These are phyloP conservation scores for Nadsonia fulvescens DNA, from an alignment of 805 yeast genomes.

Conservation along the genomic window DNA sequence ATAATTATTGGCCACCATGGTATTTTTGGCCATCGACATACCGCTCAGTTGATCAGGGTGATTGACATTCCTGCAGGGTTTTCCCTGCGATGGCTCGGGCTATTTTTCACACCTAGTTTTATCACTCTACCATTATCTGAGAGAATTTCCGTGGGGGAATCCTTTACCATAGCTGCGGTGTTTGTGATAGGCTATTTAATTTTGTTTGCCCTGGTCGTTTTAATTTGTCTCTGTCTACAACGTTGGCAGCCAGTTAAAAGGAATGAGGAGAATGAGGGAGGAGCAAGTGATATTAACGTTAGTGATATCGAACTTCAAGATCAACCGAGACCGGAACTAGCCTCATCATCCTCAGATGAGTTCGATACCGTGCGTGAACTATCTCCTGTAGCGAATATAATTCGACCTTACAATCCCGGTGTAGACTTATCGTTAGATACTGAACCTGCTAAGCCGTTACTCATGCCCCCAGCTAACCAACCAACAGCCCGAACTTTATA, in stretches of 20 bases:
- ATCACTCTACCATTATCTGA: constrained; percentile 3
- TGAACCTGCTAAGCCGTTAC: background rate
- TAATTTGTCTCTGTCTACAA: constrained; percentile 1
- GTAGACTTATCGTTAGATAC: background rate
- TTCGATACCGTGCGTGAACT: background rate
- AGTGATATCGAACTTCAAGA: background rate
- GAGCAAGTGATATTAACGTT: constrained; percentile 1
- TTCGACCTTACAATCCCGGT: background rate
- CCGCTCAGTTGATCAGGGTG: constrained; percentile 1
- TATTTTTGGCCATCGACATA: constrained; percentile 1
- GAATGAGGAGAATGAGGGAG: constrained; percentile 1
- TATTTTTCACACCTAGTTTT: constrained; percentile 3
- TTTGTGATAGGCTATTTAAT: constrained; percentile 5
- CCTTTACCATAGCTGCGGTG: constrained; percentile 5
- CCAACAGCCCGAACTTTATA: background rate
- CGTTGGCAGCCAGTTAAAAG: constrained; percentile 2
- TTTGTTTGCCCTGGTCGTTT: constrained; percentile 3
- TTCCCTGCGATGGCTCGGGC: constrained; percentile 4
- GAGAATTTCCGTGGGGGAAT: constrained; percentile 5
- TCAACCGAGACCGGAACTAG: constrained; percentile 1
- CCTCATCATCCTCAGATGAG: background rate
- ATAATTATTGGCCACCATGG: constrained; percentile 2
- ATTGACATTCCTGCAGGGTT: constrained; percentile 4
- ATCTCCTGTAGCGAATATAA: background rate
- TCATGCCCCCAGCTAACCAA: background rate